Conservation (phyloP, 2,329 filamentous ascomycete genomes). For the Stachybotrys chlorohalonatus region DNA sequence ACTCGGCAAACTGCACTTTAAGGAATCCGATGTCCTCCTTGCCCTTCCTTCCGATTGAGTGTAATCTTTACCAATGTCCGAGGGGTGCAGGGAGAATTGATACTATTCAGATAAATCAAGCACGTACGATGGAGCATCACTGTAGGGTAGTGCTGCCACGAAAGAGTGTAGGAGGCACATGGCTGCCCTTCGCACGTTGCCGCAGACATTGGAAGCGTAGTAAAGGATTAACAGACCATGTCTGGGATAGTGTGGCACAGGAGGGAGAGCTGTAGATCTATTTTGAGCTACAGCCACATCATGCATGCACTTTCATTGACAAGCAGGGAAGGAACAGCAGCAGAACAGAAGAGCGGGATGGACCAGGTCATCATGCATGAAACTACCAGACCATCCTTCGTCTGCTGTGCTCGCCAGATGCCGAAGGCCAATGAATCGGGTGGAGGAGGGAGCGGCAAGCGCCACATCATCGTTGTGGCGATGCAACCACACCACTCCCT, state of each 20-base stretch:
- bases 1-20: too few species aligned
- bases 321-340: not conserved
- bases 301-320: not conserved
- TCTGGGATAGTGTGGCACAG: not conserved
- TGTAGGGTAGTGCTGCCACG: not conserved
- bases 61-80: not conserved
- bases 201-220: not conserved
- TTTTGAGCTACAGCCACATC: not conserved
- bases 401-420: not conserved
- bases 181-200: not conserved
- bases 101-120: too few species aligned
- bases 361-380: not conserved
- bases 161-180: not conserved
- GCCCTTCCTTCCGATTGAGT: too few species aligned
- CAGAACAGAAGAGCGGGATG: not conserved
- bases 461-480: not conserved
- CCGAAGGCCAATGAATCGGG: not conserved
- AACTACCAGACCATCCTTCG: not conserved
- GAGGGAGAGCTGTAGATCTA: not conserved
- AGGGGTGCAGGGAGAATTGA: not conserved
- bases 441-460: not conserved
- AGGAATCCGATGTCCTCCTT: too few species aligned
- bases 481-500: not conserved
- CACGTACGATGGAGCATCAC: too few species aligned
- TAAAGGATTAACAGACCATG: not conserved